Evolutionary conservation across 2,329 filamentous ascomycete species (phyloP).

Genomic region (Alternaria gansuensis): DNA sequence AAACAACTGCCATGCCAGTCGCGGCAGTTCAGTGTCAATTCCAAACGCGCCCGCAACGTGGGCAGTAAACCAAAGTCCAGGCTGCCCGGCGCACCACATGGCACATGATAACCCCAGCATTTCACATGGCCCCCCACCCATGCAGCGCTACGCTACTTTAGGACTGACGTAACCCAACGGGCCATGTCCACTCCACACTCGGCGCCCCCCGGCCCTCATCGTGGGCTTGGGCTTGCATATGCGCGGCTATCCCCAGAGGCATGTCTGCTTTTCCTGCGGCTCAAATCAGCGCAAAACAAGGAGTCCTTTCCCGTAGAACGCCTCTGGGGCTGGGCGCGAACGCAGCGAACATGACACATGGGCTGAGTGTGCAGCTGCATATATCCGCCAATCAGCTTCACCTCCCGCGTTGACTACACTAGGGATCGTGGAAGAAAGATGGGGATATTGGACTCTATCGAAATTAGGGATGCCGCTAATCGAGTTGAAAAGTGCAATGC

Average conservation of each 20-base stretch:
- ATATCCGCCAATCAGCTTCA: background rate
- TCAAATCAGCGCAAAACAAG: background rate
- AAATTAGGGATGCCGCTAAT: background rate
- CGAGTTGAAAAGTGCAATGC: background rate
- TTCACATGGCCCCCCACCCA: background rate
- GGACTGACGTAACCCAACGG: conserved; percentile 15
- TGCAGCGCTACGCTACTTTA: conserved; percentile 16
- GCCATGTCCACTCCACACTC: conserved; percentile 3
- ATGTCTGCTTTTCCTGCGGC: conserved; percentile 1
- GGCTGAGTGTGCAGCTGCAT: background rate
- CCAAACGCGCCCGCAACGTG: background rate
- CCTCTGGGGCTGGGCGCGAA: background rate
- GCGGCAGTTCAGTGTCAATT: background rate
- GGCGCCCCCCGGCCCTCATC: background rate
- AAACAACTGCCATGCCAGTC: background rate
- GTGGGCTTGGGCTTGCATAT: background rate
- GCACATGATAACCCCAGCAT: too few relatives aligned
- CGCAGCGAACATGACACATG: background rate
- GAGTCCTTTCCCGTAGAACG: background rate
- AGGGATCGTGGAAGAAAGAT: background rate
- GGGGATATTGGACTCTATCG: background rate
- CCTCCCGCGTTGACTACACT: background rate
- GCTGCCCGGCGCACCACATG: background rate
- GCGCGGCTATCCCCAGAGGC: background rate
- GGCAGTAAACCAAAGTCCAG: background rate